Conservation (phyloP, 331 rosid species). For the Dryas integrifolia region DNA sequence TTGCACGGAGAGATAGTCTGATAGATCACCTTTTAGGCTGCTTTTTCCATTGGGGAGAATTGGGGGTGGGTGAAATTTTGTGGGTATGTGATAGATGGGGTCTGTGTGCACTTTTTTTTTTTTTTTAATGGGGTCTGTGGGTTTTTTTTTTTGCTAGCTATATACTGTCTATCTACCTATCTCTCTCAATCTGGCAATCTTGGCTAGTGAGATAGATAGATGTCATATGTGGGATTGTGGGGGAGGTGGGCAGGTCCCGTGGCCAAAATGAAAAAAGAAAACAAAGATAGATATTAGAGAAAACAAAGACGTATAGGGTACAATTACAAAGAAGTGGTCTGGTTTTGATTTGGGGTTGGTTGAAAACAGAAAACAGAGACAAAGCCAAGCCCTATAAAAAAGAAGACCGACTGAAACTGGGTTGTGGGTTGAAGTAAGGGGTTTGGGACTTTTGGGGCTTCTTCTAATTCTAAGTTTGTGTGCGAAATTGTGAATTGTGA, state of each 20-base stretch:
- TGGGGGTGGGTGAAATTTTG: neutral
- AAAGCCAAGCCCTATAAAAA: neutral
- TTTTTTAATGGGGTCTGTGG: neutral
- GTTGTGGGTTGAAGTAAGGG: neutral
- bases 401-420: constrained; percentile 12
- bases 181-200: constrained; percentile 21
- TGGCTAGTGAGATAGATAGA: constrained; percentile 15
- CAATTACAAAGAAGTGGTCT: constrained; percentile 1
- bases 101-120: neutral
- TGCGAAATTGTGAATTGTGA: too few species aligned
- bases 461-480: neutral
- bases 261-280: constrained; percentile 7
- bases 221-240: constrained; percentile 8
- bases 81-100: constrained; percentile 11
- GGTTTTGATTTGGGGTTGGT: neutral
- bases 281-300: neutral
- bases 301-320: constrained; percentile 14
- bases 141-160: neutral
- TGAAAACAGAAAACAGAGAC: neutral
- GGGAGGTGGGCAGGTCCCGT: neutral
- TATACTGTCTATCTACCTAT: neutral
- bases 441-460: neutral
- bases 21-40: constrained; percentile 3
- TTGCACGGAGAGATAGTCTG: neutral
- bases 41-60: constrained; percentile 1